Percentiles rank a stretch among this genome's conserved stretches.
These are phyloP conservation scores for Bryum argenteum DNA, from an alignment of 225 moss, liverwort and hornwort species.

Conservation along the genomic window DNA sequence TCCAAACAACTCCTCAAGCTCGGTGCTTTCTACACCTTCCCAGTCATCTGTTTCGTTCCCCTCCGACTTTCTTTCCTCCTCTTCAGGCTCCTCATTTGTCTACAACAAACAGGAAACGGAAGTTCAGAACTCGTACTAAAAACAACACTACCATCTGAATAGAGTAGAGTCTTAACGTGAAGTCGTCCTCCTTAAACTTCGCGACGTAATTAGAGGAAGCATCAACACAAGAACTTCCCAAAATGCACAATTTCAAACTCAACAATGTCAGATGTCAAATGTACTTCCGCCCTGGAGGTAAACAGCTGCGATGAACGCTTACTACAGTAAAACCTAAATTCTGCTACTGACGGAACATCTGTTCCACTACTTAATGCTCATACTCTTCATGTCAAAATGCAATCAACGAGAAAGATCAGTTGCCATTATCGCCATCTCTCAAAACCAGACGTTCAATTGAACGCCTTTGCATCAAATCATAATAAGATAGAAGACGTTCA, in stretches of 20 bases:
- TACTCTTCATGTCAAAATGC: not conserved
- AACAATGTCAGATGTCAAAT: conserved; percentile 2
- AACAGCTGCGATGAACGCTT: conserved; percentile 5
- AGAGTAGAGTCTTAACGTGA: conserved; percentile 14
- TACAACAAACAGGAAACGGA: conserved; percentile 32
- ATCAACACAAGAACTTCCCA: not conserved
- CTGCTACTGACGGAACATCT: not conserved
- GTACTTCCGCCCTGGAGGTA: not conserved
- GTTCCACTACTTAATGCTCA: conserved; percentile 9
- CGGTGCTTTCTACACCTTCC: conserved; percentile 99
- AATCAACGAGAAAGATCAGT: conserved; percentile 17
- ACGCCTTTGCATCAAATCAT: not conserved
- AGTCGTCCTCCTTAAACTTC: conserved; percentile 12
- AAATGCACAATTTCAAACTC: not conserved
- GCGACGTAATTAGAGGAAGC: not conserved
- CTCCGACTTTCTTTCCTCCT: conserved; percentile 45
- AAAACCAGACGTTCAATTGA: not conserved
- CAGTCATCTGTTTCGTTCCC: conserved; percentile 91
- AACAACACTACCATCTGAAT: conserved; percentile 2
- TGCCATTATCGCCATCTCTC: conserved; percentile 1
- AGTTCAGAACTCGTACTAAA: conserved; percentile 24
- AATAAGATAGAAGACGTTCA: not conserved
- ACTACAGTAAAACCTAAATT: conserved; percentile 7
- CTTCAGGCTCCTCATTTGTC: conserved; percentile 52
- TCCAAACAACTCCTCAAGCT: conserved; percentile 90